Evolutionary conservation across 208 protist genomes (phyloP).

Genomic region (Wallacemonas rigidus): DNA sequence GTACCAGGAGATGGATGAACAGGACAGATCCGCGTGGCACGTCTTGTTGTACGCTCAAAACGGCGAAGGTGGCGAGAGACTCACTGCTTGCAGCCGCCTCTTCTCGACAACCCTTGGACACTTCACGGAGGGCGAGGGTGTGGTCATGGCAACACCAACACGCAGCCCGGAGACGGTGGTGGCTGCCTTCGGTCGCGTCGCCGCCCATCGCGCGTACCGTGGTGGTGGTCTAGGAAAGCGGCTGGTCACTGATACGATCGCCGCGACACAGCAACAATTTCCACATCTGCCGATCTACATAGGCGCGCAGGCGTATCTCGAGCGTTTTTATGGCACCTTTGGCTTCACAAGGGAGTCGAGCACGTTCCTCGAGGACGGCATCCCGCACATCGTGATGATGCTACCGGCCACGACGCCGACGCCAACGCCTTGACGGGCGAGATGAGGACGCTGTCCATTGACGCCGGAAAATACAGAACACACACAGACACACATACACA

Average conservation of each 20-base stretch:
- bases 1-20: slow-evolving; percentile 13
- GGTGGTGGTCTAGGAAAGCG: background rate
- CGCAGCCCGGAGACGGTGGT: background rate
- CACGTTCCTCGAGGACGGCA: slow-evolving; percentile 5
- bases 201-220: background rate
- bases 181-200: slow-evolving; percentile 8
- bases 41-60: background rate
- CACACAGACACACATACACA: background rate
- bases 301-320: slow-evolving; percentile 14
- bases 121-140: slow-evolving; percentile 7
- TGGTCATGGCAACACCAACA: background rate
- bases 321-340: slow-evolving; percentile 8
- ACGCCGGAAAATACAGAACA: too few species aligned
- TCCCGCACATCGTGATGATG: slow-evolving; percentile 12
- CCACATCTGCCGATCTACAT: slow-evolving; percentile 4
- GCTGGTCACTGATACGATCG: background rate
- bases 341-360: slow-evolving; percentile 8
- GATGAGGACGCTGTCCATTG: too few species aligned
- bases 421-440: too few species aligned
- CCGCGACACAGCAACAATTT: background rate
- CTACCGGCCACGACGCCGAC: background rate
- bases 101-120: background rate
- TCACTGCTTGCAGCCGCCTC: slow-evolving; percentile 6
- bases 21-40: slow-evolving; percentile 5
- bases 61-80: background rate